phyloP scores from a whole-genome alignment of 2,329 filamentous ascomycete species.

The Verticillium albo-atrum region DNA sequence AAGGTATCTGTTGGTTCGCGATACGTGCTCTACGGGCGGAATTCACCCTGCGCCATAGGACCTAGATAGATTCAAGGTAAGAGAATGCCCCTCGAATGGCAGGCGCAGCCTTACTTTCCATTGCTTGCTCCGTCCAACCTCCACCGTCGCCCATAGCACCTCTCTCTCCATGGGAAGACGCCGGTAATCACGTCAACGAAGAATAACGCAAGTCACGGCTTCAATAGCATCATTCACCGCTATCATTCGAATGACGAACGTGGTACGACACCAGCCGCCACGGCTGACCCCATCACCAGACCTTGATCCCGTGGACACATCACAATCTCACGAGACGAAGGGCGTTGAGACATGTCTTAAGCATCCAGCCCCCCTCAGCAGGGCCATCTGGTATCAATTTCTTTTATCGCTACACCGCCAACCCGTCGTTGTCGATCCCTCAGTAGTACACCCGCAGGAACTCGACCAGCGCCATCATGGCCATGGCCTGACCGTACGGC shows the following conservation, averaged over 20 bases:
- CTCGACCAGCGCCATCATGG: constrained; percentile 75
- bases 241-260: not conserved
- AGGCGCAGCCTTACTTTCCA: not conserved
- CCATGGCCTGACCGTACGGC: constrained; percentile 84
- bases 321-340: not conserved
- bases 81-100: not conserved
- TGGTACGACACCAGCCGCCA: not conserved
- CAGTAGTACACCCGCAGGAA: constrained; percentile 51
- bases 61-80: not conserved
- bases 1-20: too few species aligned
- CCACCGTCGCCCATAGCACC: not conserved
- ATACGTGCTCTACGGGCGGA: too few species aligned
- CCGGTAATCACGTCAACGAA: too few species aligned
- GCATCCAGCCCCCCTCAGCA: not conserved
- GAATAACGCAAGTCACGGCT: too few species aligned
- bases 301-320: not conserved
- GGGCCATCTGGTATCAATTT: not conserved
- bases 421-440: not conserved
- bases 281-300: not conserved
- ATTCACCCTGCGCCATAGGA: too few species aligned
- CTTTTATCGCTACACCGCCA: not conserved
- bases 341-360: not conserved
- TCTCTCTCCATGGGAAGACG: too few species aligned
- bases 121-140: not conserved
- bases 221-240: not conserved